Evolutionary conservation across 192 early-diverging fungal genomes (phyloP).

Genomic region (Oehlia diaphana): DNA sequence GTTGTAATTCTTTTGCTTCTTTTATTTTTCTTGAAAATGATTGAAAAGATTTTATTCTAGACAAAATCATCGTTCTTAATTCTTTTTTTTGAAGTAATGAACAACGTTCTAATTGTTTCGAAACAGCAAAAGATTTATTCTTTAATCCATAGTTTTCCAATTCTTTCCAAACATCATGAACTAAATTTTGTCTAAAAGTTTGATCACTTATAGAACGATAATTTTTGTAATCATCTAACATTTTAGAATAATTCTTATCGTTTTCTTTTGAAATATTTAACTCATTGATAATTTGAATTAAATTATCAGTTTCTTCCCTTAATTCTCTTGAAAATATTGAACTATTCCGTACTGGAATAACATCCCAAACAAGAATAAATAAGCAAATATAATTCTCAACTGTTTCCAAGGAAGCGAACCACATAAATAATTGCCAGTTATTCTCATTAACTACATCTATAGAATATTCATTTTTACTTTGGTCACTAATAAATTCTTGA

Average conservation of each 20-base stretch:
- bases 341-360: too few relatives aligned
- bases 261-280: too few relatives aligned
- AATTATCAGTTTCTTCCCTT: background rate
- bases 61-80: background rate
- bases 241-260: too few relatives aligned
- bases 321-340: too few relatives aligned
- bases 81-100: background rate
- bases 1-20: background rate
- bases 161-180: background rate
- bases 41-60: background rate
- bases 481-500: too few relatives aligned
- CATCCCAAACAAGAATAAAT: background rate
- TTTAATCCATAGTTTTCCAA: background rate
- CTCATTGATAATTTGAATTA: too few relatives aligned
- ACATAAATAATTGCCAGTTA: background rate
- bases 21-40: background rate
- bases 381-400: background rate
- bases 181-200: background rate
- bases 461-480: too few relatives aligned
- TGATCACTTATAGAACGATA: background rate
- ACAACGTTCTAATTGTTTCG: background rate
- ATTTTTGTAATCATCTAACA: background rate
- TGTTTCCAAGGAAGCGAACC: background rate
- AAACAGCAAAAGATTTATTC: background rate
- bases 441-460: too few relatives aligned